Evolutionary conservation across 129 eudicot genomes (phyloP), one percentile per base, ranked within the genome.

Genomic region (Deinandra increscens): DNA sequence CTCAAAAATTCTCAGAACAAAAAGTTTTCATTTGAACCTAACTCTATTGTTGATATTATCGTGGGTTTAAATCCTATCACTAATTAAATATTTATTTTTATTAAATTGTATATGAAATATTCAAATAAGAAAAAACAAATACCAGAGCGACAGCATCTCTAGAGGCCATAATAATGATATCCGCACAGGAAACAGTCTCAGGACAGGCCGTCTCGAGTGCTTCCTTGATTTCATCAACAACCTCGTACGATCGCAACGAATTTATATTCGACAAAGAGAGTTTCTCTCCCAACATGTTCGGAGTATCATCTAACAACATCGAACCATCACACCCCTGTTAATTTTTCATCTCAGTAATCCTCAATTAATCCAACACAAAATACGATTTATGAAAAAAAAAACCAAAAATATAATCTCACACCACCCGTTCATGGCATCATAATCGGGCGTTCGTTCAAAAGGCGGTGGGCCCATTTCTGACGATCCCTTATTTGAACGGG

Each of bases 131-230:
- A 15, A 62, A 66, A 60, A n/a, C 10, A 22, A n/a, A 5, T 31
- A 93, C 99, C 97, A 94, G 78, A 62, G 78, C 72, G 74, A 94
- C 95, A 1, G 97, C 99, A 85, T 94, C 99, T 81, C 99, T 82
- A 15, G 99, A 74, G 49, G 96, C 95, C 96, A 94, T 85, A 74
- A 89, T 73, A 4, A 94, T 53, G 23, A 94, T 87, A 72, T 94
- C 99, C 8, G 99, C 97, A 80, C 99, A 94, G 63, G 99, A 94
- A 33, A 94, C 99, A 51, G 70, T 60, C 9, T 74, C 79, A 3
- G 99, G 97, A 69, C 99, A 94, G 37, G 72, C 80, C 17, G n/a
- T 66, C 71, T 94, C 99, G 9, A 94, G 36, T 0, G 97, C 99
- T 61, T 83, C 92, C 80, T 89, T 94, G 38, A 82, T 77, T 69